Conservation (phyloP, 2,329 filamentous ascomycete genomes). For the Emergomyces orientalis region DNA sequence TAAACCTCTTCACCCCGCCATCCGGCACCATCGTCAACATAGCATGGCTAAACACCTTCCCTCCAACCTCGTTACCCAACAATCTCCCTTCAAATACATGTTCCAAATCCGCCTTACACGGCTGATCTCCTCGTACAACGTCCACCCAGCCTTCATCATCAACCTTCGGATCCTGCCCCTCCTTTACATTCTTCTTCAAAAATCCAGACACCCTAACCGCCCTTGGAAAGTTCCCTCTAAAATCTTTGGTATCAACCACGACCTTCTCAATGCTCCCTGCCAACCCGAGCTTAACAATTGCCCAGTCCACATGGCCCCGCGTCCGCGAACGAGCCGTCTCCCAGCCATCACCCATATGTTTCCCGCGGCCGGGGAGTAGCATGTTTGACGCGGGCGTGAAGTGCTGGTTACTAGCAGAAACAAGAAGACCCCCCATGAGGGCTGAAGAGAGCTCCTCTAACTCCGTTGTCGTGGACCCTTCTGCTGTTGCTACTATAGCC, state of each 20-base stretch:
- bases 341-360: conserved; percentile 40
- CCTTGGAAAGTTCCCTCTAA: conserved; percentile 37
- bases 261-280: conserved; percentile 31
- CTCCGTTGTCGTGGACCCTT: conserved; percentile 10
- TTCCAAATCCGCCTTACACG: conserved; percentile 33
- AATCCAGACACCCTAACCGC: conserved; percentile 32
- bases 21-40: conserved; percentile 92
- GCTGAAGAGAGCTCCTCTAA: conserved; percentile 35
- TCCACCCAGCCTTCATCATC: conserved; percentile 32
- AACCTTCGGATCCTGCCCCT: conserved; percentile 23
- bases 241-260: conserved; percentile 38
- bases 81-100: conserved; percentile 33
- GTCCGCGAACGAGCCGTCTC: conserved; percentile 34
- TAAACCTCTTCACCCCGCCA: conserved; percentile 80
- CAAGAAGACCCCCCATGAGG: conserved; percentile 33
- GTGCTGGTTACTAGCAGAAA: conserved; percentile 35
- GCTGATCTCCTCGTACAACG: conserved; percentile 29
- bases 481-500: neutral
- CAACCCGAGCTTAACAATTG: conserved; percentile 32
- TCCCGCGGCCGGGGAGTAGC: conserved; percentile 35
- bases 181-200: conserved; percentile 10
- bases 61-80: conserved; percentile 51
- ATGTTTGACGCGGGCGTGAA: conserved; percentile 34
- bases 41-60: conserved; percentile 63
- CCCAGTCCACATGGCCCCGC: conserved; percentile 36